These are phyloP conservation scores for Debaryomyces sp. DNA, from an alignment of 1,139 yeast genomes.

Conservation along the genomic window DNA sequence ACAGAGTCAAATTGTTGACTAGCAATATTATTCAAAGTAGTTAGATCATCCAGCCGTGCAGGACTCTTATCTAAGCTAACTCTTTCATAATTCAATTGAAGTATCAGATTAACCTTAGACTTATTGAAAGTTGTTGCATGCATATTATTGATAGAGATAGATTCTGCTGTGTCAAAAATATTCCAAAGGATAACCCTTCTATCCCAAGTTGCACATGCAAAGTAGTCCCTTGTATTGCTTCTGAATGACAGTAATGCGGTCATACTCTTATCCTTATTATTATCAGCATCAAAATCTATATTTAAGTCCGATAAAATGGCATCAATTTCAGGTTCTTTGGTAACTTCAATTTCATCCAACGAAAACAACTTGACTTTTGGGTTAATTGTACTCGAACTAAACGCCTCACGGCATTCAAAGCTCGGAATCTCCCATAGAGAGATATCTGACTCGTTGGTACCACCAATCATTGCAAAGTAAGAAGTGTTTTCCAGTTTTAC, in stretches of 20 bases:
- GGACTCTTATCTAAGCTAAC: conserved; percentile 9
- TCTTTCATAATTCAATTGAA: conserved; percentile 18
- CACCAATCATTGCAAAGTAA: conserved; percentile 30
- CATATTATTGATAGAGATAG: conserved; percentile 21
- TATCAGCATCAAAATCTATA: conserved; percentile 15
- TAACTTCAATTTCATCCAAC: conserved; percentile 29
- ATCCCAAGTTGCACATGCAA: conserved; percentile 32
- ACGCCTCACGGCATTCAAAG: conserved; percentile 62
- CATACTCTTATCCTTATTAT: conserved; percentile 13
- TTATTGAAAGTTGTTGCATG: conserved; percentile 1
- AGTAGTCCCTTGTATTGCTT: conserved; percentile 10
- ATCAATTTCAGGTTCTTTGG: conserved; percentile 24
- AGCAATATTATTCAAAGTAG: neutral
- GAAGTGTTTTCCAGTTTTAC: conserved; percentile 3
- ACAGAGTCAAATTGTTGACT: conserved; percentile 7
- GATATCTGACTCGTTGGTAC: conserved; percentile 60
- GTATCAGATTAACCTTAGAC: conserved; percentile 16
- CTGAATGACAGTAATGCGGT: conserved; percentile 14
- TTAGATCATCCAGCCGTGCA: neutral
- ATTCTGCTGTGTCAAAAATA: conserved; percentile 24
- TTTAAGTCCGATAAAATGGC: conserved; percentile 19
- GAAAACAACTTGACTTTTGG: conserved; percentile 38
- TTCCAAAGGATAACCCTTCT: conserved; percentile 39
- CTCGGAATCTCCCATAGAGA: conserved; percentile 79
- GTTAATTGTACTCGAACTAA: conserved; percentile 34